Percentiles rank a stretch among this genome's conserved stretches.
Conservation (phyloP, 257 asterid species). For the Plantago elongata region DNA sequence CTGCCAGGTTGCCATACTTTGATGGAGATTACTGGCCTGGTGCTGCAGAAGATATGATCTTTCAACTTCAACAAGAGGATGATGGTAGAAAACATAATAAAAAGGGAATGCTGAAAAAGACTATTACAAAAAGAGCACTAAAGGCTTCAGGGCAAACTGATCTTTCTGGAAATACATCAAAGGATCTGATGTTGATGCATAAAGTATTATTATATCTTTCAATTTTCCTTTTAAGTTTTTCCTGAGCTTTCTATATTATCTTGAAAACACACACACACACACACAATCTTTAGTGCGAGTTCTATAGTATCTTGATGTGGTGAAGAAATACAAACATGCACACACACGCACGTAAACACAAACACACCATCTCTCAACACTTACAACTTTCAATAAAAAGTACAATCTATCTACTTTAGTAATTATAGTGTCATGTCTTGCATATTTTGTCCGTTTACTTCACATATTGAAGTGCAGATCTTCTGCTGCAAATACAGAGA, state of each 20-base stretch:
- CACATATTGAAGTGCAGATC: not conserved
- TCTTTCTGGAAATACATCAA: slow-evolving; percentile 87
- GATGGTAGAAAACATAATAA: slow-evolving; percentile 76
- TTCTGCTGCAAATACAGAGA: not conserved
- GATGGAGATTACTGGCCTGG: slow-evolving; percentile 99
- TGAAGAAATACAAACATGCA: no score
- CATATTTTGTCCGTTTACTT: not conserved
- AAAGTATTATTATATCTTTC: slow-evolving; percentile 43
- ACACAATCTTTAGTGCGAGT: no score
- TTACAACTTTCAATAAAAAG: no score
- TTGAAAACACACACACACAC: no score
- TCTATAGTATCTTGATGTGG: no score
- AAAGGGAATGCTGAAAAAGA: slow-evolving; percentile 68
- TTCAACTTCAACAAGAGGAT: slow-evolving; percentile 86
- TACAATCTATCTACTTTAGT: no score
- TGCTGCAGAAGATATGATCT: slow-evolving; percentile 94
- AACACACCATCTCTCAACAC: no score
- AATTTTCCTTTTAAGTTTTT: not conserved
- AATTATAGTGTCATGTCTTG: no score
- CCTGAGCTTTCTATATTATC: no score
- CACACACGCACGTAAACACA: no score
- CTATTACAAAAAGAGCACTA: slow-evolving; percentile 79
- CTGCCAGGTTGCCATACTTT: slow-evolving; percentile 89
- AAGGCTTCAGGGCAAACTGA: slow-evolving; percentile 97
- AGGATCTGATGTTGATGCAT: slow-evolving; percentile 86